Base-by-base conservation (phyloP, 768 basidiomycete species). In the Gautieria morchelliformis region DNA sequence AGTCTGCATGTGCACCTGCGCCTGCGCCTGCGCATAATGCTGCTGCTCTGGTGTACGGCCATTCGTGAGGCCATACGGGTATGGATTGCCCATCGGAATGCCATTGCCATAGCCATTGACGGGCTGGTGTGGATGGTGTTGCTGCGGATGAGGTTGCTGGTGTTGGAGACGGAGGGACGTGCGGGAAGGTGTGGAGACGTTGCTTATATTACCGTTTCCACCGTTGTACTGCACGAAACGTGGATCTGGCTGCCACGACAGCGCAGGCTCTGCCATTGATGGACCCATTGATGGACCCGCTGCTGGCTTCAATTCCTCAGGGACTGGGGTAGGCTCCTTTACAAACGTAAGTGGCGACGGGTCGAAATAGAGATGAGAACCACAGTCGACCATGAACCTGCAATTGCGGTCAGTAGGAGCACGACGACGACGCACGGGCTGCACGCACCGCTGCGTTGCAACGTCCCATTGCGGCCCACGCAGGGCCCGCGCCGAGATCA, bases 381-480 rank as follows among this genome's bases (percentile, higher is more conserved):
- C 74, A 66, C 80, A 73, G 64, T 91, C 89, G 2, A 89, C 83
- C n/a, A 82, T 75, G 66, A 89, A 91, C 62, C 88, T 91, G 17
- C 27, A 30, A 37, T 32, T 10, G n/a, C 45, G 30, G 12, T 49
- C 52, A 41, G 39, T 49, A 46, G 37, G 40, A n/a, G 20, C 27
- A 42, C 37, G 19, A 20, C 62, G 47, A 35, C 35, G 30, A 40
- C 50, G 33, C 22, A 20, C 9, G 35, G 39, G 1, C 7, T 14
- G 5, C 49, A 77, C 86, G 63, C 63, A 91, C 89, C 87, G 84
- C 67, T 92, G 89, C 14, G 89, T 89, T 17, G 87, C 87, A 40
- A 90, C 75, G 67, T 92, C 89, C 89, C 89, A 92, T 64, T 90
- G 89, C 4, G 89, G 89, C 0, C 89, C 89, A 59, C 89, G 75